phyloP scores from a whole-genome alignment of 2,329 filamentous ascomycete species.

The Penicillium sclerotiorum region DNA sequence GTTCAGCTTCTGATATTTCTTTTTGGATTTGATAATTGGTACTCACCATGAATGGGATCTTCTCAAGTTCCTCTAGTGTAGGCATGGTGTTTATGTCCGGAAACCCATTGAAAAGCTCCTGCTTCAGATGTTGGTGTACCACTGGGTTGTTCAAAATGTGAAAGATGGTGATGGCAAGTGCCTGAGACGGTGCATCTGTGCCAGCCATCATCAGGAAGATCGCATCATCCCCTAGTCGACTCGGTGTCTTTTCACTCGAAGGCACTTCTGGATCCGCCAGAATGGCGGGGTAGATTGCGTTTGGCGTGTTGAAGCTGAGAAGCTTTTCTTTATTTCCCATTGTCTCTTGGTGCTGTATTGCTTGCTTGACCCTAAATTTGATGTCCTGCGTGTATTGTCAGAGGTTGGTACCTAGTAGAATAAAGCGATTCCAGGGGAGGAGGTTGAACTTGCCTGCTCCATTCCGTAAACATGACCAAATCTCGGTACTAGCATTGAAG shows the following conservation, averaged over 20 bases:
- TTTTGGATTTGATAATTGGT: background rate
- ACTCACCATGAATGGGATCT: slow-evolving; percentile 16
- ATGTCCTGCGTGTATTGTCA: slow-evolving; percentile 4
- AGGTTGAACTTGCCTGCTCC: slow-evolving; percentile 5
- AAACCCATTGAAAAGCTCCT: slow-evolving; percentile 7
- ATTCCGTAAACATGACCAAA: slow-evolving; percentile 5
- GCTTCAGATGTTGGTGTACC: slow-evolving; percentile 5
- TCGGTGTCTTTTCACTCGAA: slow-evolving; percentile 6
- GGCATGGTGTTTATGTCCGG: background rate
- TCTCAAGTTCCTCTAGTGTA: slow-evolving; percentile 5
- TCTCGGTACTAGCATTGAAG: background rate
- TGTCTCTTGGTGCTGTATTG: background rate
- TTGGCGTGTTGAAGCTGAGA: background rate
- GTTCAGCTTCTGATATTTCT: too few species aligned
- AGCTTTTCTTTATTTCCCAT: background rate
- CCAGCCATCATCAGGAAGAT: slow-evolving; percentile 19
- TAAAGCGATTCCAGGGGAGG: too few species aligned
- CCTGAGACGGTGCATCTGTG: slow-evolving; percentile 18
- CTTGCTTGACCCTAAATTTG: background rate
- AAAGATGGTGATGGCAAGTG: slow-evolving; percentile 18
- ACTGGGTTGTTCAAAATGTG: slow-evolving; percentile 14
- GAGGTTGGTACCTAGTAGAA: background rate
- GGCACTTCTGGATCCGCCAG: slow-evolving; percentile 9
- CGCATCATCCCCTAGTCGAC: slow-evolving; percentile 15
- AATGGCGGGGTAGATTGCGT: slow-evolving; percentile 14